Base-by-base conservation (phyloP, 208 protist species). In the Trypanosoma mega region DNA sequence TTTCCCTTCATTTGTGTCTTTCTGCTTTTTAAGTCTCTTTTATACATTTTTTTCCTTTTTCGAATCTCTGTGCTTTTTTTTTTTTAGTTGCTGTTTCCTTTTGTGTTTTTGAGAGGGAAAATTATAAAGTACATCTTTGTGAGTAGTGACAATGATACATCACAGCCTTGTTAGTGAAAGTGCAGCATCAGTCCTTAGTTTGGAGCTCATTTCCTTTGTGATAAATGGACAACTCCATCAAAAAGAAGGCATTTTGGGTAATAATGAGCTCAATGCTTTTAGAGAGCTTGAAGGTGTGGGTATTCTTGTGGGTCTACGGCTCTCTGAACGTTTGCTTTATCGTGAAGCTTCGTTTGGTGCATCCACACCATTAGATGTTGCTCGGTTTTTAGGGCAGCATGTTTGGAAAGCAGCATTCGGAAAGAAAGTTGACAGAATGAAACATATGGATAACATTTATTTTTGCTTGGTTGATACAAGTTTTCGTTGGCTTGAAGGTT, bases 361-460 rank as follows among this genome's bases (percentile, higher is more conserved):
- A 12, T 61, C 45, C 14, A 72, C 74, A 8, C 72, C 84, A n/a
- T 62, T 74, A 16, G 82, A 85, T 33, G 72, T 92, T 37, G 74
- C 76, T 18, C 75, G 82, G 11, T 92, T 85, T 69, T 62, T 92
- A 2, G 88, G 77, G 0, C 75, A 76, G 34, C 76, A 74, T 2
- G 54, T 92, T 51, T 94, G 88, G 85, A 75, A 73, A 24, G 60
- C 78, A 12, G 64, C 79, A 11, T 92, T 90, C 69, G 88, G 88
- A 14, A 90, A 91, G 39, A 78, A 74, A 50, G 56, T 85, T 1
- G 85, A 92, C 63, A 74, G 73, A 23, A 79, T 94, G 33, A 83
- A 75, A 51, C 62, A 76, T 16, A 78, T 84, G 52, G 82, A 87
- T 60, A 85, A 69, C 7, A 46, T 79, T 20, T 92, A 84, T 64